Percentiles rank a stretch among this genome's conserved stretches.
phyloP scores from a whole-genome alignment of 495 filamentous ascomycete species.

The Parachaetomium inaequale region DNA sequence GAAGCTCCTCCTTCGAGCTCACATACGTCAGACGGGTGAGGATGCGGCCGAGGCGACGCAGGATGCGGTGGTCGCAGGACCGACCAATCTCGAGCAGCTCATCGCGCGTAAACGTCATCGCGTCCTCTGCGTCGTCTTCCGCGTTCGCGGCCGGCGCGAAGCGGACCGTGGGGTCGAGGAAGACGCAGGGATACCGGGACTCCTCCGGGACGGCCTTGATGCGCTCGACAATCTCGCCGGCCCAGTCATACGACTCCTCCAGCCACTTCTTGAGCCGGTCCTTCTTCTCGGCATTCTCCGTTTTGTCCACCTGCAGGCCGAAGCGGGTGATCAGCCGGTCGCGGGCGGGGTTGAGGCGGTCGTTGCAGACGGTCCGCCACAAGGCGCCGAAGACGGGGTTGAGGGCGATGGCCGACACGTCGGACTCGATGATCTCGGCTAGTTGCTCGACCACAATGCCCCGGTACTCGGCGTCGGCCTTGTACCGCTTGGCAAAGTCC shows the following conservation, averaged over 20 bases:
- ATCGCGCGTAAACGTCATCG: constrained; percentile 35
- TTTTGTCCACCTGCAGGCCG: constrained; percentile 32
- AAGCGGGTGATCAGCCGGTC: constrained; percentile 40
- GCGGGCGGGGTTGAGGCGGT: constrained; percentile 37
- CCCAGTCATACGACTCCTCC: constrained; percentile 46
- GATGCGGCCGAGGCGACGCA: constrained; percentile 41
- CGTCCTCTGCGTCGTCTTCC: constrained; percentile 19
- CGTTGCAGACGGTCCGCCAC: constrained; percentile 47
- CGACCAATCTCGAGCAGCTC: constrained; percentile 48
- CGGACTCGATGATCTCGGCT: constrained; percentile 36
- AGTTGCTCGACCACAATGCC: constrained; percentile 33
- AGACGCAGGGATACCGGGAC: constrained; percentile 50
- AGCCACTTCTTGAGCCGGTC: constrained; percentile 42
- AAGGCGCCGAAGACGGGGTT: constrained; percentile 49
- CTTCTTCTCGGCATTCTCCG: constrained; percentile 31
- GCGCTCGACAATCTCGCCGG: constrained; percentile 37
- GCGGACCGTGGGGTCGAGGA: constrained; percentile 43
- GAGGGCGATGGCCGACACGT: constrained; percentile 40
- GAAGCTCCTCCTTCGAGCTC: constrained; percentile 37
- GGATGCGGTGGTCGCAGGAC: constrained; percentile 42
- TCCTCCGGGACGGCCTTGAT: constrained; percentile 43
- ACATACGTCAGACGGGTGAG: constrained; percentile 44
- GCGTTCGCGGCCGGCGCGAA: constrained; percentile 26
- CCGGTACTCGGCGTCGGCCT: constrained; percentile 35
- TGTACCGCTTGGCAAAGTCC: constrained; percentile 41